These are phyloP conservation scores for Scleroderma bovista DNA, from an alignment of 768 basidiomycete genomes.

Conservation along the genomic window DNA sequence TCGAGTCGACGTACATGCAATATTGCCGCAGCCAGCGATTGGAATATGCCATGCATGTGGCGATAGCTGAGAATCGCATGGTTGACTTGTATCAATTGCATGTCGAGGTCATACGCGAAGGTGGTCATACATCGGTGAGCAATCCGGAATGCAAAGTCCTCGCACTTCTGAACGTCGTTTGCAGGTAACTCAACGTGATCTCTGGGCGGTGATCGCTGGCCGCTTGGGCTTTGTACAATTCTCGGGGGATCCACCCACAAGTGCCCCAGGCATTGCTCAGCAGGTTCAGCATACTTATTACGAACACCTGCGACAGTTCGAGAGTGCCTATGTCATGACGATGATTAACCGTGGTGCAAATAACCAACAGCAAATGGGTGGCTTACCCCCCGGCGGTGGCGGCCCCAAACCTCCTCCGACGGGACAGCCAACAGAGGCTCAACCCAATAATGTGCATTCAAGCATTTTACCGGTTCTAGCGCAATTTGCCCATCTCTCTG, in stretches of 20 bases:
- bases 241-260: conserved; percentile 58
- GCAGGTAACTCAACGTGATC: conserved; percentile 51
- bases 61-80: conserved; percentile 46
- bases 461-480: conserved; percentile 37
- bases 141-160: not conserved
- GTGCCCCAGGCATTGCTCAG: conserved; percentile 56
- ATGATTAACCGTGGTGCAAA: conserved; percentile 22
- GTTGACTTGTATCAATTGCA: conserved; percentile 63
- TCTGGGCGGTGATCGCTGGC: conserved; percentile 66
- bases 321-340: conserved; percentile 45
- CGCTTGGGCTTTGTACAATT: conserved; percentile 62
- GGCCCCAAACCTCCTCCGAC: not conserved
- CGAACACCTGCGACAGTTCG: conserved; percentile 51
- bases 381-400: conserved; percentile 1
- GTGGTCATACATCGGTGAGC: conserved; percentile 45
- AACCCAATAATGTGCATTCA: conserved; percentile 3
- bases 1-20: conserved; percentile 46
- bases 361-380: conserved; percentile 12
- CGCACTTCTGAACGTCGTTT: conserved; percentile 7
- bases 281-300: conserved; percentile 58
- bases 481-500: conserved; percentile 40
- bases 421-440: conserved; percentile 13
- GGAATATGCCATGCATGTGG: conserved; percentile 34
- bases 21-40: conserved; percentile 41
- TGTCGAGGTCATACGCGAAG: conserved; percentile 51